Percentiles rank a stretch among this genome's conserved stretches.
phyloP scores from a whole-genome alignment of 2,329 filamentous ascomycete species.

The Paracoccidioides brasiliensis region DNA sequence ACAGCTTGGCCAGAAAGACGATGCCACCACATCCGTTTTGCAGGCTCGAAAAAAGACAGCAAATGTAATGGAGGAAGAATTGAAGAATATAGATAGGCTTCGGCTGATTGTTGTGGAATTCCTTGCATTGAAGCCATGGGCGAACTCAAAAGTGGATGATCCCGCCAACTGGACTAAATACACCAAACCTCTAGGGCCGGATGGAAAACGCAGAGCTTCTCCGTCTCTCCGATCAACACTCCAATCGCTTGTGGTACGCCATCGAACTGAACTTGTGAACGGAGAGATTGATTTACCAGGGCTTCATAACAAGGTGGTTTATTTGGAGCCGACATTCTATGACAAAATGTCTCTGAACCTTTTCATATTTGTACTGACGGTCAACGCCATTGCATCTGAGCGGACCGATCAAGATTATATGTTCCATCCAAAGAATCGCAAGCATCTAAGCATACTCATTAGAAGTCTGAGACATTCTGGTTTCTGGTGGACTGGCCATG shows the following conservation, averaged over 20 bases:
- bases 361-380: constrained; percentile 70
- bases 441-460: constrained; percentile 54
- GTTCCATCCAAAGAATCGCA: constrained; percentile 63
- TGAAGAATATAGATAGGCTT: constrained; percentile 52
- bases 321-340: constrained; percentile 69
- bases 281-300: constrained; percentile 52
- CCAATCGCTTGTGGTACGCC: constrained; percentile 70
- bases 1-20: background rate
- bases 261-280: constrained; percentile 58
- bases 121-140: constrained; percentile 66
- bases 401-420: constrained; percentile 75
- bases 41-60: constrained; percentile 24
- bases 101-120: constrained; percentile 56
- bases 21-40: constrained; percentile 18
- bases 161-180: constrained; percentile 61
- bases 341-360: constrained; percentile 73
- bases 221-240: constrained; percentile 50
- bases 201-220: constrained; percentile 36
- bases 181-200: constrained; percentile 47
- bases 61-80: constrained; percentile 40
- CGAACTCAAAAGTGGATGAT: constrained; percentile 45
- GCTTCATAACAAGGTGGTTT: constrained; percentile 56
- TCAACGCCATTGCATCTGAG: constrained; percentile 82
- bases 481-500: constrained; percentile 75
- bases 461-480: constrained; percentile 69